These are phyloP conservation scores for Calonectria naviculata DNA, from an alignment of 2,329 filamentous ascomycete genomes.

Conservation along the genomic window DNA sequence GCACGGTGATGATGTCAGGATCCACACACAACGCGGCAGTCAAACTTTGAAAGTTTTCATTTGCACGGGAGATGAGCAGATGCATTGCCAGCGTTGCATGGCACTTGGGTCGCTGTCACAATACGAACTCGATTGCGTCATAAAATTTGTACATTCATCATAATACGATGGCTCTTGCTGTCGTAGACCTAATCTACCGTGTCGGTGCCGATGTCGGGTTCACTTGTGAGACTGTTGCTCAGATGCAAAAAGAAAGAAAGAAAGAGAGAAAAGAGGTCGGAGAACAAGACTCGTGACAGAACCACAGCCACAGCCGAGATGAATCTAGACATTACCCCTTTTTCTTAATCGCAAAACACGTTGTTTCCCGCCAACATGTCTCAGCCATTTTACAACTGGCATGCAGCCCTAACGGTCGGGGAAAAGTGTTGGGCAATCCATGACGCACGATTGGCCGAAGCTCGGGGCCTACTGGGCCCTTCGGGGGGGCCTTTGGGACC, in stretches of 20 bases:
- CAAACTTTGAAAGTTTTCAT: background rate
- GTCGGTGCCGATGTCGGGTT: background rate
- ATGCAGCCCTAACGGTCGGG: background rate
- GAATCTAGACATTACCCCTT: background rate
- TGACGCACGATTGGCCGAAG: conserved; percentile 4
- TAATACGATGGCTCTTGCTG: background rate
- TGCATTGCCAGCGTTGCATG: background rate
- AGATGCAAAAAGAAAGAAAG: too few species aligned
- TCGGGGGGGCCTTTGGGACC: background rate
- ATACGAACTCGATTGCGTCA: background rate
- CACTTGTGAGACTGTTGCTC: background rate
- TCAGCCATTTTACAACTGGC: background rate
- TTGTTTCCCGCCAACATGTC: conserved; percentile 7
- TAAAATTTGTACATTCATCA: background rate
- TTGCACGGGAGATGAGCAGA: background rate
- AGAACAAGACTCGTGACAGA: background rate
- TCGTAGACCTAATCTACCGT: too few species aligned
- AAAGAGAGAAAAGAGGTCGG: background rate
- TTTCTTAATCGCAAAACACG: background rate
- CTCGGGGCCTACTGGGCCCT: background rate
- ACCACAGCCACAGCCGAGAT: background rate
- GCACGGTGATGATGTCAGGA: background rate
- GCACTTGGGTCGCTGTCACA: background rate
- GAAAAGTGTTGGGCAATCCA: conserved; percentile 4
- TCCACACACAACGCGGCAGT: background rate